phyloP scores from a whole-genome alignment of 2,329 filamentous ascomycete genomes.

The Arthrobotrys sinensis region DNA sequence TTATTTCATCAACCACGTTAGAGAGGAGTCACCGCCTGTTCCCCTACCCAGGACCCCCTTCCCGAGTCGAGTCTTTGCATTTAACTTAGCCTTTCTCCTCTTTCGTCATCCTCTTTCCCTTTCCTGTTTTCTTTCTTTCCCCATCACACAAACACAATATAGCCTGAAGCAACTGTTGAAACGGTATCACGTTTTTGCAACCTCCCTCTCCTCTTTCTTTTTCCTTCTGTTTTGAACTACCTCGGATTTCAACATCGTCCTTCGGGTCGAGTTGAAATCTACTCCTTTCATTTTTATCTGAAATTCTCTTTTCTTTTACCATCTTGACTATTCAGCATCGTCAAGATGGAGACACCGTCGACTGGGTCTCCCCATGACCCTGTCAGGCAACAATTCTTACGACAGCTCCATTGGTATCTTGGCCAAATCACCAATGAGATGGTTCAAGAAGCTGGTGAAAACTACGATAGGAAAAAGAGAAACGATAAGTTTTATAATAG shows the following conservation, averaged over 20 bases:
- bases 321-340: slow-evolving; percentile 51
- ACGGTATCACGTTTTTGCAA: slow-evolving; percentile 50
- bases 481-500: slow-evolving; percentile 57
- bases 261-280: slow-evolving; percentile 58
- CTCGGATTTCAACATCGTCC: slow-evolving; percentile 56
- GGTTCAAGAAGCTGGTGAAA: slow-evolving; percentile 34
- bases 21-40: slow-evolving; percentile 45
- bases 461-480: slow-evolving; percentile 54
- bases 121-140: slow-evolving; percentile 35
- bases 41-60: slow-evolving; percentile 34
- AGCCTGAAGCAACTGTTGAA: slow-evolving; percentile 54
- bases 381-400: slow-evolving; percentile 55
- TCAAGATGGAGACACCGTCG: slow-evolving; percentile 57
- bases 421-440: slow-evolving; percentile 54
- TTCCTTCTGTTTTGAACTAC: slow-evolving; percentile 48
- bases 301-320: slow-evolving; percentile 24
- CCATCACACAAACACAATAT: slow-evolving; percentile 51
- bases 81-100: slow-evolving; percentile 59
- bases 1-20: slow-evolving; percentile 30
- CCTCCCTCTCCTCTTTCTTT: slow-evolving; percentile 51
- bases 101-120: slow-evolving; percentile 52
- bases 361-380: slow-evolving; percentile 51
- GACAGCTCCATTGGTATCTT: slow-evolving; percentile 54
- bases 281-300: slow-evolving; percentile 30
- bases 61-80: slow-evolving; percentile 46